A percentile compares a stretch with the other conserved stretches of the same genome.
Evolutionary conservation across 1,284 basidiomycete species (phyloP).

Genomic region (Sparassis latifolia): DNA sequence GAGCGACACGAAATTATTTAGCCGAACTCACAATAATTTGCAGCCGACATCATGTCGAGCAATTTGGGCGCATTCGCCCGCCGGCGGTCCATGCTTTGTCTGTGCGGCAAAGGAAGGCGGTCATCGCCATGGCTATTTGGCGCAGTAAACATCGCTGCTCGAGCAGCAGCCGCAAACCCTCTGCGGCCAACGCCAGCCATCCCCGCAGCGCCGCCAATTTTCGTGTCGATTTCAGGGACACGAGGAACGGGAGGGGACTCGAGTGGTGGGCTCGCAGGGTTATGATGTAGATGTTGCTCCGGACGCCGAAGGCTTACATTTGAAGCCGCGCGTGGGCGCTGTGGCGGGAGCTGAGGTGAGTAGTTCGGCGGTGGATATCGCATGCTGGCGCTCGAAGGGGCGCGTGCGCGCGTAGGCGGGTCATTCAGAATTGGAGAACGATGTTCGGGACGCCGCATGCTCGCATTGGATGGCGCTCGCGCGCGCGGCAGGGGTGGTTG

Average conservation of each 20-base stretch:
- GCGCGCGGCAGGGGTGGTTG: conserved; percentile 7
- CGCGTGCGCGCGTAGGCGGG: conserved; percentile 7
- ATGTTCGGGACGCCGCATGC: not conserved
- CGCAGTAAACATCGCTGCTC: conserved; percentile 54
- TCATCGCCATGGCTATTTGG: conserved; percentile 14
- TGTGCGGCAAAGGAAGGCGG: conserved; percentile 11
- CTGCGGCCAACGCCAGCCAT: conserved; percentile 87
- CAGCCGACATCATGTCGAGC: conserved; percentile 41
- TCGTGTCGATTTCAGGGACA: conserved; percentile 49
- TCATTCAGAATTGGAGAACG: no score
- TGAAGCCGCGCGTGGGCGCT: conserved; percentile 13
- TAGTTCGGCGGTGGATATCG: conserved; percentile 2
- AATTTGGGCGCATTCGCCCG: conserved; percentile 41
- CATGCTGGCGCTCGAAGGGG: conserved; percentile 13
- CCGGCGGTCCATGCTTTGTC: conserved; percentile 28
- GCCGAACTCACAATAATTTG: conserved; percentile 17
- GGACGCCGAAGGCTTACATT: not conserved
- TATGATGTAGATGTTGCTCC: not conserved
- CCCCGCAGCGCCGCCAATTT: conserved; percentile 73
- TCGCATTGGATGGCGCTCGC: conserved; percentile 15
- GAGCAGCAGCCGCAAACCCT: conserved; percentile 77
- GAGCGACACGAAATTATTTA: not conserved
- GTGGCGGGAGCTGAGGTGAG: not conserved
- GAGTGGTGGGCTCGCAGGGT: not conserved
- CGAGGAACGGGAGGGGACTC: not conserved